These are phyloP conservation scores for Pterocarpus macrocarpus DNA, from an alignment of 306 rosid genomes.

Conservation along the genomic window DNA sequence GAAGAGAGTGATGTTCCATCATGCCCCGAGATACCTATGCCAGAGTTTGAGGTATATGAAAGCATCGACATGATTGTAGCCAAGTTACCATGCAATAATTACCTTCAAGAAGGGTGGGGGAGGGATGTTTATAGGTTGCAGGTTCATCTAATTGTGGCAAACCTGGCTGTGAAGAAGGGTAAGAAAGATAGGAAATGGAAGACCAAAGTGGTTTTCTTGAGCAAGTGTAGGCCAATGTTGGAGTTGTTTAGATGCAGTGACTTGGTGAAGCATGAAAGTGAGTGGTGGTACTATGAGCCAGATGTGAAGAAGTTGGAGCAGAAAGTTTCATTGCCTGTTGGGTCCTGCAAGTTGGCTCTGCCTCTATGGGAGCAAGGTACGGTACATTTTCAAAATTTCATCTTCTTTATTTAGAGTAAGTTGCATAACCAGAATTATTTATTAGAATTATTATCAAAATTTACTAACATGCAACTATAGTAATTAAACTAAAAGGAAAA, in stretches of 20 bases:
- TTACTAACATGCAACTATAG: no score
- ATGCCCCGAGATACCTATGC: conserved; percentile 92
- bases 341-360: conserved; percentile 83
- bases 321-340: conserved; percentile 80
- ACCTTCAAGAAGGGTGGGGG: conserved; percentile 71
- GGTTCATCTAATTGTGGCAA: conserved; percentile 79
- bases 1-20: conserved; percentile 84
- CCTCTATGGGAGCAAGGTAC: conserved; percentile 98
- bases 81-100: conserved; percentile 75
- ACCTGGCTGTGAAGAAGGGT: conserved; percentile 71
- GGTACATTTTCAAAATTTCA: background rate
- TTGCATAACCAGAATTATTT: background rate
- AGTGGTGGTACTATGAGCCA: conserved; percentile 86
- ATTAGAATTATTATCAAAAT: no score
- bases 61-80: conserved; percentile 76
- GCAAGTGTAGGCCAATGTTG: conserved; percentile 91
- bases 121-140: conserved; percentile 83
- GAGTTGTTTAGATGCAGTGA: conserved; percentile 84
- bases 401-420: background rate
- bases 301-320: conserved; percentile 67
- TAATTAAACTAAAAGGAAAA: no score
- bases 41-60: conserved; percentile 55
- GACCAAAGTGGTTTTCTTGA: conserved; percentile 69
- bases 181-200: conserved; percentile 59
- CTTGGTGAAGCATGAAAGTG: conserved; percentile 66